phyloP scores from a whole-genome alignment of 768 basidiomycete genomes.

The Lactarius pseudohatsudake region DNA sequence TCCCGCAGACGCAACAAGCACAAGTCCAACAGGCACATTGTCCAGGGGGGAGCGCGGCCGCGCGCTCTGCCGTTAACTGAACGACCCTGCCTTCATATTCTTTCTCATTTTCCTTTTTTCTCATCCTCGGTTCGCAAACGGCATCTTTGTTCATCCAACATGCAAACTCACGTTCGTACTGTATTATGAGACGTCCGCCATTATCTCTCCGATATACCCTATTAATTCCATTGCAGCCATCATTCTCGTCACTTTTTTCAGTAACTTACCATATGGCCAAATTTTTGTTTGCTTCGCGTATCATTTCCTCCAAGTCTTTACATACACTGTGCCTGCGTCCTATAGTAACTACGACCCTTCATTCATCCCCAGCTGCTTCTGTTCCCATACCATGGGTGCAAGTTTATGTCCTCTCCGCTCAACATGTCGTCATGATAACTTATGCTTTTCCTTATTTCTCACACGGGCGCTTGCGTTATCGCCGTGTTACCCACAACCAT shows the following conservation, averaged over 20 bases:
- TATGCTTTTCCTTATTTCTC: neutral
- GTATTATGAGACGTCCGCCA: neutral
- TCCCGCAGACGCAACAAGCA: neutral
- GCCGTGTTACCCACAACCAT: neutral
- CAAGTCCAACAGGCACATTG: neutral
- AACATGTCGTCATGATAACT: neutral
- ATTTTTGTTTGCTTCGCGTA: neutral
- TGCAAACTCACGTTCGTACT: neutral
- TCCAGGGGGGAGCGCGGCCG: neutral
- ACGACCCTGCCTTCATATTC: neutral
- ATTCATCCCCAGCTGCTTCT: neutral
- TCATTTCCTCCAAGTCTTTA: neutral
- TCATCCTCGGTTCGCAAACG: conserved; percentile 1
- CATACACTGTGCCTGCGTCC: conserved; percentile 5
- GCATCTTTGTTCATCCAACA: conserved; percentile 1
- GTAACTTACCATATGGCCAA: neutral
- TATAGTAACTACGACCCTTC: neutral
- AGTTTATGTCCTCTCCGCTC: neutral
- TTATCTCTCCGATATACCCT: neutral
- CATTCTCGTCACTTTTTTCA: neutral
- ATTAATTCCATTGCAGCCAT: neutral
- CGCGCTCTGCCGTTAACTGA: conserved; percentile 4
- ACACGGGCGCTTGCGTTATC: neutral
- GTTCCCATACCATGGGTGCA: neutral
- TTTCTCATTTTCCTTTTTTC: neutral